Conservation (phyloP, 352 stramenopile genomes). For the Pythium brassicae region DNA sequence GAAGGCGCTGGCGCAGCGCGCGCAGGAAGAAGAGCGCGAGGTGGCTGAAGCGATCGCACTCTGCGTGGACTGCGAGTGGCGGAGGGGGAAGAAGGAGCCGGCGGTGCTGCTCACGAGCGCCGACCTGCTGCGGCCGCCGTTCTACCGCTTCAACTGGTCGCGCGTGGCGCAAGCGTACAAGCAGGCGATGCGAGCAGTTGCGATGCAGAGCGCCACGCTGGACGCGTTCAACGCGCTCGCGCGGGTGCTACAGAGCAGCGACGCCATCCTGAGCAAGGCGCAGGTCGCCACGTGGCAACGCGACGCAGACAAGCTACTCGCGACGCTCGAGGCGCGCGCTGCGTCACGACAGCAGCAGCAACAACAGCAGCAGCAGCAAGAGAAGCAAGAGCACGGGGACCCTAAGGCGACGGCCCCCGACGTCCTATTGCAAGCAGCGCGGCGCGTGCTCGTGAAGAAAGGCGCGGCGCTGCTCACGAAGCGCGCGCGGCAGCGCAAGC, state of each 20-base stretch:
- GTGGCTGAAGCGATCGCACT: constrained; percentile 6
- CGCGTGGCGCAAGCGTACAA: constrained; percentile 47
- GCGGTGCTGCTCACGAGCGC: constrained; percentile 34
- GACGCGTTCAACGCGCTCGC: constrained; percentile 61
- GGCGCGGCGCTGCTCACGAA: constrained; percentile 32
- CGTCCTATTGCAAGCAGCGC: constrained; percentile 24
- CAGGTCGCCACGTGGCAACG: constrained; percentile 52
- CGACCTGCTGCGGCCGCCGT: constrained; percentile 47
- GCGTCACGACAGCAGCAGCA: constrained; percentile 7
- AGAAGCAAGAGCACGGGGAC: too few species aligned
- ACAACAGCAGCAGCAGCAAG: background rate
- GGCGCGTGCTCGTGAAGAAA: constrained; percentile 47
- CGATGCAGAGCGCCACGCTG: constrained; percentile 48
- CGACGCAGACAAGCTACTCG: constrained; percentile 34
- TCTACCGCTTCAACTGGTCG: constrained; percentile 50
- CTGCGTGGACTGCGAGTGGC: constrained; percentile 52
- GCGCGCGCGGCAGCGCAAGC: constrained; percentile 32
- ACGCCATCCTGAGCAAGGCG: constrained; percentile 37
- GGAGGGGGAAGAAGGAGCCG: constrained; percentile 8
- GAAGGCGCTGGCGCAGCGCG: constrained; percentile 17
- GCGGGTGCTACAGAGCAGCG: constrained; percentile 35
- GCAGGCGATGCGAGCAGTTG: constrained; percentile 27
- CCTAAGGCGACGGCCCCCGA: background rate
- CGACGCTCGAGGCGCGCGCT: constrained; percentile 12
- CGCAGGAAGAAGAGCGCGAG: constrained; percentile 20